Base-by-base conservation (phyloP, 108 stramenopile species). In the Discostella stelligeroides region DNA sequence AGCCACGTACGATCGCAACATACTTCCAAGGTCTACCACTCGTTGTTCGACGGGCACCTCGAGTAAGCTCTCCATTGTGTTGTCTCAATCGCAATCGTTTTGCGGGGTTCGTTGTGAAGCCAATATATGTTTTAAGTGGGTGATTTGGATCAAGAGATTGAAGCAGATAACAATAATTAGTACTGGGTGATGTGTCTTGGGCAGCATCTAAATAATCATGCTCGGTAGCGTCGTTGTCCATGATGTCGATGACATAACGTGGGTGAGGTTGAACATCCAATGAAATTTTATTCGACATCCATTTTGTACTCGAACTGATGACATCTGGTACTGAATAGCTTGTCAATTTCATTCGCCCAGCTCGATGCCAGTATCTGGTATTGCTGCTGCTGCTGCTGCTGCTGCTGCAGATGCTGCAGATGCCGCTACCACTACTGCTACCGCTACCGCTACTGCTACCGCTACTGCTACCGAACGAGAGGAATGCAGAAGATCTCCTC, bases 21-120 rank as follows among this genome's bases (percentile, higher is more conserved):
- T 67, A 88, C 40, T 74, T 42, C 88, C 88, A 88, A 21, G 88
- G 88, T 6, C 88, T 66, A 21, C 85, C 82, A n/a, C 82, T 66
- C 42, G 63, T 77, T 21, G 88, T 88, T 13, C 84, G 66, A 18
- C 68, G 41, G 14, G 88, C 85, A 7, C 87, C 87, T 6, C 85
- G 85, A 30, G 50, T 67, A 45, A 77, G 81, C 21, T 27, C 23
- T 70, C 88, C 88, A 59, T 88, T 86, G 72, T 88, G 88, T 60
- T 86, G 88, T 20, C 84, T 78, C 9, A 88, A 37, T 9, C 88
- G 67, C 9, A 88, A 37, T 9, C 88, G 67, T 4, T 84, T 54
- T 9, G 72, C 48, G 9, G 84, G 83, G 41, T 88, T 28, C n/a
- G 58, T 70, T 8, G 87, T 88, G 27, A 84, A 86, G 1, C 87